Percentiles rank a stretch among this genome's conserved stretches.
Evolutionary conservation across 2,329 filamentous ascomycete genomes (phyloP).

Genomic region (Cadophora luteo-olivacea): DNA sequence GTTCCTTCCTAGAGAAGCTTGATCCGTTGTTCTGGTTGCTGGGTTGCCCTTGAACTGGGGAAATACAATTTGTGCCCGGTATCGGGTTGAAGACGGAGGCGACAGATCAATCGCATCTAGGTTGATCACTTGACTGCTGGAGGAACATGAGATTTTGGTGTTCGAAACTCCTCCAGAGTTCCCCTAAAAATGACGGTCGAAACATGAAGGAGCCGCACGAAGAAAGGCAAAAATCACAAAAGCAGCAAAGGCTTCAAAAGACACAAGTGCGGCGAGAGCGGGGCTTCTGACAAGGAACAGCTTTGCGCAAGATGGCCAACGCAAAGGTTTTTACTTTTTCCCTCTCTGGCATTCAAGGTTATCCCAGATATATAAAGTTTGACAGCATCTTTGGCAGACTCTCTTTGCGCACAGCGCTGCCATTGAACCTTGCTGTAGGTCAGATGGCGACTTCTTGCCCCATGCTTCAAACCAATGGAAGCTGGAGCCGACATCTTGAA

Average conservation of each 20-base stretch:
- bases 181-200: background rate
- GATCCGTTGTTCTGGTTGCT: background rate
- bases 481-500: background rate
- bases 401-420: background rate
- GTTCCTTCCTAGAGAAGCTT: constrained; percentile 4
- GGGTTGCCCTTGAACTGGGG: background rate
- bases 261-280: background rate
- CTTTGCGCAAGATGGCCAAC: background rate
- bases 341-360: background rate
- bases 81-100: background rate
- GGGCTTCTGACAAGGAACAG: constrained; percentile 4
- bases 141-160: background rate
- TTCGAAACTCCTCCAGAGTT: background rate
- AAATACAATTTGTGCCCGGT: background rate
- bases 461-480: background rate
- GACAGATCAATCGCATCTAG: background rate
- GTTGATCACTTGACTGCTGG: background rate
- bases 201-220: background rate
- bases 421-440: background rate
- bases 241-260: background rate
- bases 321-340: constrained; percentile 1
- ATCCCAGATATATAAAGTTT: background rate
- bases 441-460: background rate
- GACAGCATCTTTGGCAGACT: background rate
- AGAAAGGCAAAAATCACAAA: background rate